Base-by-base conservation (phyloP, 306 rosid species). In the Fagus sylvatica region DNA sequence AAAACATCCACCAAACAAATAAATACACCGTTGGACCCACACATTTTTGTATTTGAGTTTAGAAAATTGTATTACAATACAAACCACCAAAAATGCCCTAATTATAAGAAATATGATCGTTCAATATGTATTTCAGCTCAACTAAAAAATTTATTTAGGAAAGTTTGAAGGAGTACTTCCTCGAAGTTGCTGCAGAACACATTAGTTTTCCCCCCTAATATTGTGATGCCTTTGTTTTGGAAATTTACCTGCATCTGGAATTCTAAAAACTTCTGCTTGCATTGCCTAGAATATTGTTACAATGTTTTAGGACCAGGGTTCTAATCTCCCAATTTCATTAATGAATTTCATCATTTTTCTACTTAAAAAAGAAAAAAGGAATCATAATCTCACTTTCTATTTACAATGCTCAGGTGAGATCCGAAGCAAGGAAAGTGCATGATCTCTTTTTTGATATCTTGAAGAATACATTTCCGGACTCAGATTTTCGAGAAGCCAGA, bases 361-460 rank as follows among this genome's bases (percentile, higher is more conserved):
- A 22, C 48, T 39, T 16, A 37, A 37, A 37, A 66, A 37, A 8
- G 7, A 10, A 37, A 66, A 15, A 16, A 13, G 70, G 73, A 55
- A 54, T 73, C 55, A 43, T 37, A 55, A 77, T 80, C 76, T 59
- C 39, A 73, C 79, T 80, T 64, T 55, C 36, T 80, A 41, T 78
- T 72, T 62, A 36, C 17, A 73, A 69, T 76, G 73, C 67, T 36
- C 96, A 95, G 98, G 97, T 92, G 71, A 83, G 91, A 79, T 43
- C 85, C 19, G 98, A 95, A 86, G 98, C 97, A 41, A 89, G 87
- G 85, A 92, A 91, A 85, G 97, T 92, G 60, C 98, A 95, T 17
- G 93, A 89, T 85, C 93, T 95, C 80, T 95, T 92, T 73, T 92
- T 95, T 69, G 96, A 91, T 69, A 88, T 89, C 73, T 80, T 92